Evolutionary conservation across 1,284 basidiomycete genomes (phyloP).

Genomic region (Apiotrichum porosum): DNA sequence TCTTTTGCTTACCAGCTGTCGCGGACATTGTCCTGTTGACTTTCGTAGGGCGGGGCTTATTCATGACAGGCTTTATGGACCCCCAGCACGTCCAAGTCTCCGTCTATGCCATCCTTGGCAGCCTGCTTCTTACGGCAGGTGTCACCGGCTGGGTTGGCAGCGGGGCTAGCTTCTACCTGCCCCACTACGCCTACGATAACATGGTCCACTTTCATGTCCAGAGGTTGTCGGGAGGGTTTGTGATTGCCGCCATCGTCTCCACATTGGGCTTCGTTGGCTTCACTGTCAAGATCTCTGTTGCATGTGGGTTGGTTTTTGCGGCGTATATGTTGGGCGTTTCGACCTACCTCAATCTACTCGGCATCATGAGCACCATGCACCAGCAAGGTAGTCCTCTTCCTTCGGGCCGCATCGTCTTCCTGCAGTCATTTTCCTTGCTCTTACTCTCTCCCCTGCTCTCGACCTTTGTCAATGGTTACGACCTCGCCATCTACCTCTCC

Average conservation of each 20-base stretch:
- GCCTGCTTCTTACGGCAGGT: conserved; percentile 6
- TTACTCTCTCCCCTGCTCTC: conserved; percentile 4
- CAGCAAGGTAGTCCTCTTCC: conserved; percentile 11
- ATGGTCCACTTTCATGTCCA: conserved; percentile 11
- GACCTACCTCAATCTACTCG: conserved; percentile 13
- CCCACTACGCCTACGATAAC: conserved; percentile 10
- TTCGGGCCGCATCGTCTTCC: conserved; percentile 10
- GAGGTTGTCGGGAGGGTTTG: conserved; percentile 8
- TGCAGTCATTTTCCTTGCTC: conserved; percentile 4
- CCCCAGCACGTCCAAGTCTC: conserved; percentile 3
- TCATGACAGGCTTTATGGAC: conserved; percentile 11
- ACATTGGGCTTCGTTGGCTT: conserved; percentile 4
- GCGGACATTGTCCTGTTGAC: conserved; percentile 11
- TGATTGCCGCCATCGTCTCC: conserved; percentile 3
- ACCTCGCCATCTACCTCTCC: conserved; percentile 10
- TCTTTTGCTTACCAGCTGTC: conserved; percentile 9
- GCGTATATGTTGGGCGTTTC: conserved; percentile 9
- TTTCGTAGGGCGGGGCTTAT: conserved; percentile 8
- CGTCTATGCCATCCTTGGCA: conserved; percentile 5
- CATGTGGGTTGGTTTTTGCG: conserved; percentile 7
- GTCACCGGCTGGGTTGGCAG: conserved; percentile 12
- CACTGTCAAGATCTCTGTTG: background rate
- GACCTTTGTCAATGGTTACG: conserved; percentile 8
- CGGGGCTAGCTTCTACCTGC: conserved; percentile 8
- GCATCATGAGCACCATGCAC: conserved; percentile 13